A percentile compares a stretch with the other conserved stretches of the same genome.
Conservation (phyloP, 495 filamentous ascomycete species). For the Alectoria sarmentosa region DNA sequence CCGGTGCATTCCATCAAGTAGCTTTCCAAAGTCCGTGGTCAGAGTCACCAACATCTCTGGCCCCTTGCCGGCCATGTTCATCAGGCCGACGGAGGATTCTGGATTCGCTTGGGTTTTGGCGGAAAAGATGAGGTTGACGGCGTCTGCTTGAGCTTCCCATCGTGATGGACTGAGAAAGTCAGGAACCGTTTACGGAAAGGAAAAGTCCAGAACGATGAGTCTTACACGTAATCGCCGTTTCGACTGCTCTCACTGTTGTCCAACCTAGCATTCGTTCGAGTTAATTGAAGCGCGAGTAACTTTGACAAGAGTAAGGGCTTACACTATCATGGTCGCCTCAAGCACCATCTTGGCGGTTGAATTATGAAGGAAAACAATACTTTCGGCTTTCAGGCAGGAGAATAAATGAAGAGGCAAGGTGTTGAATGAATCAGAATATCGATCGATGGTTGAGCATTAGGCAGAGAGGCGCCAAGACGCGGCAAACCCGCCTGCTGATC, state of each 20-base stretch:
- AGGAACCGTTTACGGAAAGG: neutral
- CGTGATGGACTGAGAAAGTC: slow-evolving; percentile 61
- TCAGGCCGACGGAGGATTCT: slow-evolving; percentile 92
- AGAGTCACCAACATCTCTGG: slow-evolving; percentile 95
- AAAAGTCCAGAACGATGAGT: slow-evolving; percentile 15
- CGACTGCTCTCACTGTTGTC: slow-evolving; percentile 98
- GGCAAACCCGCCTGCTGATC: slow-evolving; percentile 1
- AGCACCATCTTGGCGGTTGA: slow-evolving; percentile 51
- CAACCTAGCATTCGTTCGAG: slow-evolving; percentile 49
- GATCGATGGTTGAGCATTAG: neutral
- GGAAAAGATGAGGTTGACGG: slow-evolving; percentile 88
- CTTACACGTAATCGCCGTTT: slow-evolving; percentile 89
- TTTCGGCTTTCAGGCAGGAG: neutral
- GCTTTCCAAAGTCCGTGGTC: slow-evolving; percentile 90
- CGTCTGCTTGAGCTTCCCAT: slow-evolving; percentile 93
- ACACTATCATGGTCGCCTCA: slow-evolving; percentile 73
- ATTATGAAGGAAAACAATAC: neutral
- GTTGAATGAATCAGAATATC: neutral
- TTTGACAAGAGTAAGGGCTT: slow-evolving; percentile 26
- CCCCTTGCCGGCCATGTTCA: slow-evolving; percentile 97
- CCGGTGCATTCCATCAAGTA: slow-evolving; percentile 84
- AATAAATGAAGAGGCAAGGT: neutral
- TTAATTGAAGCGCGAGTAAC: slow-evolving; percentile 2
- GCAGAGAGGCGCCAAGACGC: slow-evolving; percentile 15
- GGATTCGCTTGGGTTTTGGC: slow-evolving; percentile 91